Evolutionary conservation across 768 basidiomycete species (phyloP), one percentile per base, ranked within the genome.

Genomic region (Agrocybe pediades): DNA sequence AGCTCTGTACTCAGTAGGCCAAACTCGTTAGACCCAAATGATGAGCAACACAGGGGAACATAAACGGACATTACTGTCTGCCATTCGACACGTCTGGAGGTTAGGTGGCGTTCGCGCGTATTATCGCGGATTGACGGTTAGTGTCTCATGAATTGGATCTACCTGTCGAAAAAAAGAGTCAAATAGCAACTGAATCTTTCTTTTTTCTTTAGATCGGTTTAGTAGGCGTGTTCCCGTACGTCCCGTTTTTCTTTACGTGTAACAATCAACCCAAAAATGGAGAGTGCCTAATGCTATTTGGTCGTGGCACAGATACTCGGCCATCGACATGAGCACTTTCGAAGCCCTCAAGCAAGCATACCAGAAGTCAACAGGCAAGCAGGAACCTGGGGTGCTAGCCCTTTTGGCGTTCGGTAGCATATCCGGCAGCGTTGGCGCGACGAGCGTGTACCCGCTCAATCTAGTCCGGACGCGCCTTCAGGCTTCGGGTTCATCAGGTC

Each of bases 261-360:
- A 30, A 26, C n/a, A 27, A 43, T 19, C n/a, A 30, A 19, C 33
- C 33, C 33, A 36, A 36, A 36, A n/a, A 36, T 15, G 33, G 33
- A 4, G 33, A 36, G n/a, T 4, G 3, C 4, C 33, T 36, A 36
- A 36, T n/a, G 33, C 7, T 33, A 48, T 33, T 30, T 39, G n/a
- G 20, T 26, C 41, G 30, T 54, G 51, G 46, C 8, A 43, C 66
- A 89, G 88, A 53, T 92, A 91, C 67, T 88, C 92, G 13, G 96
- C 96, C 4, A 99, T 98, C 58, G 96, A 99, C 70, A 96, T 94
- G 92, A 90, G 88, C 62, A 95, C 95, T 2, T 98, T 97, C 55
- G 96, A 98, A 73, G 92, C 93, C 2, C 83, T 99, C 52, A 98
- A 98, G 68, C 75, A 95, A 41, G 86, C 90, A 2, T 98, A 98